These are phyloP conservation scores for Chamaecyparis obtusa DNA, from an alignment of 75 land plant species.

Conservation along the genomic window DNA sequence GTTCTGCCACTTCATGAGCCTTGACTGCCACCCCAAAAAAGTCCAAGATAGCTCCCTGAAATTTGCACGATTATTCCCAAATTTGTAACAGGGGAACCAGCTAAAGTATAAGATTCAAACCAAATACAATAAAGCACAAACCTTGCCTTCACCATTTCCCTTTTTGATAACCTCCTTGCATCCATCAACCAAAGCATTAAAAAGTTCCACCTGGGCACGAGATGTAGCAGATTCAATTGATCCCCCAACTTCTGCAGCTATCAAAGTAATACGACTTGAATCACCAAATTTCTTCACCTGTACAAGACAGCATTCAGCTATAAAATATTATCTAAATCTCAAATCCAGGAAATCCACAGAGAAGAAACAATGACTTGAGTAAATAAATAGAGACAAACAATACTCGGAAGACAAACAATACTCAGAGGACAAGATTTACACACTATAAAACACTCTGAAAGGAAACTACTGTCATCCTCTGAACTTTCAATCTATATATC, in stretches of 20 bases:
- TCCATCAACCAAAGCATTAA: conserved; percentile 73
- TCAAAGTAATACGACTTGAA: conserved; percentile 54
- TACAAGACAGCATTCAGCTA: neutral
- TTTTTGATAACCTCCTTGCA: conserved; percentile 68
- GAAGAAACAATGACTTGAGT: neutral
- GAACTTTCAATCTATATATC: neutral
- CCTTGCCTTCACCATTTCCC: conserved; percentile 72
- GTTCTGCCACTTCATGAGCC: conserved; percentile 79
- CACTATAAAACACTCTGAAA: neutral
- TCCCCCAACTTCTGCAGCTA: conserved; percentile 89
- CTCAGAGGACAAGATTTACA: neutral
- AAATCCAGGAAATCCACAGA: neutral
- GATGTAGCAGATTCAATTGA: conserved; percentile 57
- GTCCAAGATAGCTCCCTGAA: conserved; percentile 85
- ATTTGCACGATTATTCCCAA: neutral
- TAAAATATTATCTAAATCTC: neutral
- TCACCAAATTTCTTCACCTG: conserved; percentile 96
- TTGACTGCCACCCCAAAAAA: conserved; percentile 98
- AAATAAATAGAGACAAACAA: neutral
- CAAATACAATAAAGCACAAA: conserved; percentile 20
- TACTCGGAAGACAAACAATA: neutral
- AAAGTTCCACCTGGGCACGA: conserved; percentile 76
- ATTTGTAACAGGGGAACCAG: neutral
- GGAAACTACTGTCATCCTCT: neutral
- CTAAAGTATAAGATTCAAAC: neutral